Base-by-base conservation (phyloP, 2,329 filamentous ascomycete genomes). In the Didymella lethalis region DNA sequence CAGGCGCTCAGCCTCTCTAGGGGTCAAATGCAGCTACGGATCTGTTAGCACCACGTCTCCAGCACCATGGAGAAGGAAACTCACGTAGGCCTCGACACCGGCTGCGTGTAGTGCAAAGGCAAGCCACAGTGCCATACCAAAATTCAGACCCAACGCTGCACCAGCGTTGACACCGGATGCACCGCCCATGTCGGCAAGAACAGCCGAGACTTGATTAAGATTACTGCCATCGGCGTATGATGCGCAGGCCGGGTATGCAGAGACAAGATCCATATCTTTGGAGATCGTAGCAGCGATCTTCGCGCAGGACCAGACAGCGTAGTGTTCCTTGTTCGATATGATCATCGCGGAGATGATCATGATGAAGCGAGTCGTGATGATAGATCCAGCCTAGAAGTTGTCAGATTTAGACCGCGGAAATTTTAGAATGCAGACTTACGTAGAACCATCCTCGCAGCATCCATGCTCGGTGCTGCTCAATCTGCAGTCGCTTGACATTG, bases 401-500 rank as follows among this genome's bases (percentile, higher is more conserved):
- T 66, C 41, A 65, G 55, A 54, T 2, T 34, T 12, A 1, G 20
- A 1, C 2, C 3, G 28, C 3, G n/a, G 7, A 2, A 6, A 26
- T 2, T 6, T 11, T 5, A 10, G 10, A 11, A 4, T 47, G 3
- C 18, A 2, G 3, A 63, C 67, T 51, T 57, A 71, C 67, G 25
- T 68, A 66, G 16, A 72, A 72, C 72, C 72, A 75, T 1, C 67
- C 70, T 29, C 70, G 61, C 1, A 72, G 56, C 70, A 72, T 70
- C 71, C 67, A 71, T 1, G 67, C 68, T 36, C 72, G 61, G 7
- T 82, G 66, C 49, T 71, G 68, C 44, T 72, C 67, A 18, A 90
- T 85, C 66, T 88, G 86, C 2, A 88, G 72, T 2, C 78, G 75
- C 69, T 85, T 87, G 70, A 89, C 82, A 61, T 87, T 87, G 68